Evolutionary conservation across 2,329 filamentous ascomycete species (phyloP), one percentile per base, ranked within the genome.

Genomic region (Penicillium occitanis): DNA sequence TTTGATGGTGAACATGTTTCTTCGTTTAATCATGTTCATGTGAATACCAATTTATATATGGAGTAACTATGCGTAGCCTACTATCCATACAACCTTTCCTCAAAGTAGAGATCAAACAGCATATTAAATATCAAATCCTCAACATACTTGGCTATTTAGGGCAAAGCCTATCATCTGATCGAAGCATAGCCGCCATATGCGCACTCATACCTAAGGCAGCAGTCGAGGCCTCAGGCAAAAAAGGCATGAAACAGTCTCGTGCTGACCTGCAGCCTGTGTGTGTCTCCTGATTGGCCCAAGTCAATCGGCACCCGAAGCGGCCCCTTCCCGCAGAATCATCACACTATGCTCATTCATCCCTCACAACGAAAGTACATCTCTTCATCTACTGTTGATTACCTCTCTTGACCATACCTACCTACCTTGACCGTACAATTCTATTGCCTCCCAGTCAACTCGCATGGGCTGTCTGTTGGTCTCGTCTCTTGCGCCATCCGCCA

Each of bases 401-500:
- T 22, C 11, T 58, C 33, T n/a, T n/a, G 25, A n/a, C 28, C 25
- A 55, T 14, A 25, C 22, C 19, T 28, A 25, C 25, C 25, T 25
- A 25, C 25, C 25, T 4, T 25, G 25, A 4, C 5, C 55, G 8
- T 60, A 17, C 33, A 19, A 25, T n/a, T 61, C 25, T 50, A 25
- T 37, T n/a, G 1, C 19, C 30, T 50, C 25, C 25, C 33, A n/a
- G n/a, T 37, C 11, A 6, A 22, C 11, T 50, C 35, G 40, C 28
- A 33, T 46, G 57, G 42, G 25, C 51, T 53, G 59, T 30, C 7
- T 35, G 30, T 57, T 30, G 69, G 64, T 60, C 55, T 2, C 48
- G 22, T 68, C 70, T 68, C 61, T 65, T 8, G 22, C 35, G 46
- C 35, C 30, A 30, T 66, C 64, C 64, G 66, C 65, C 63, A 66